Evolutionary conservation across 371 early-diverging fungal genomes (phyloP).

Genomic region (Amoeboaphelidium protococcarum): DNA sequence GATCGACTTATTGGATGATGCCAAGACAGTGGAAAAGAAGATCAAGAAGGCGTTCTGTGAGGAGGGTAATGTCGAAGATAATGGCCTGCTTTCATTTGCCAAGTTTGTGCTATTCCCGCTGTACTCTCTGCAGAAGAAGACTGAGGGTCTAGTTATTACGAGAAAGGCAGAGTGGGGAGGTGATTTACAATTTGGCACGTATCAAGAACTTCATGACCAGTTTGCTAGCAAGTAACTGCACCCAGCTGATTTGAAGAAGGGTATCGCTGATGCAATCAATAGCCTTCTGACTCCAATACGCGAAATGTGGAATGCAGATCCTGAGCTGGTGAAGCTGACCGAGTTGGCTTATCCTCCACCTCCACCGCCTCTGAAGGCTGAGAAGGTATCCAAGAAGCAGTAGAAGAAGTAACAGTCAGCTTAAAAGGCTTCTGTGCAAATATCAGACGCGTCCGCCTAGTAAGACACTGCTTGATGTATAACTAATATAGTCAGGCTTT

Average conservation of each 20-base stretch:
- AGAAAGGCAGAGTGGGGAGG: conserved; percentile 78
- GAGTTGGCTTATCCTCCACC: conserved; percentile 25
- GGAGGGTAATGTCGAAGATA: conserved; percentile 81
- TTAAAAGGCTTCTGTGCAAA: no score
- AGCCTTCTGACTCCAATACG: conserved; percentile 76
- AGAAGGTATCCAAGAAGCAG: no score
- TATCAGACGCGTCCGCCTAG: no score
- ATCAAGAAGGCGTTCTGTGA: conserved; percentile 94
- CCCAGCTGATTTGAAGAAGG: conserved; percentile 90
- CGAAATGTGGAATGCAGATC: conserved; percentile 27
- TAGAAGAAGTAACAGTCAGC: no score
- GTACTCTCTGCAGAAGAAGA: conserved; percentile 12
- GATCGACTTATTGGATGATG: conserved; percentile 85
- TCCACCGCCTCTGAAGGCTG: no score
- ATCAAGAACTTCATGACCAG: conserved; percentile 51
- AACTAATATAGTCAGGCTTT: no score
- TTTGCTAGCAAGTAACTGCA: conserved; percentile 70
- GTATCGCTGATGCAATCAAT: conserved; percentile 60
- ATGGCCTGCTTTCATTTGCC: conserved; percentile 75
- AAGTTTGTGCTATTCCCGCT: conserved; percentile 72
- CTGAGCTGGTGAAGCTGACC: conserved; percentile 25
- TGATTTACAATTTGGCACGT: conserved; percentile 35
- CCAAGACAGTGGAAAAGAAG: conserved; percentile 67
- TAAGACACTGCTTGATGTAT: no score
- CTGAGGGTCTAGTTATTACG: conserved; percentile 32